phyloP scores from a whole-genome alignment of 768 basidiomycete genomes.

The Boletus pseudopeckii region DNA sequence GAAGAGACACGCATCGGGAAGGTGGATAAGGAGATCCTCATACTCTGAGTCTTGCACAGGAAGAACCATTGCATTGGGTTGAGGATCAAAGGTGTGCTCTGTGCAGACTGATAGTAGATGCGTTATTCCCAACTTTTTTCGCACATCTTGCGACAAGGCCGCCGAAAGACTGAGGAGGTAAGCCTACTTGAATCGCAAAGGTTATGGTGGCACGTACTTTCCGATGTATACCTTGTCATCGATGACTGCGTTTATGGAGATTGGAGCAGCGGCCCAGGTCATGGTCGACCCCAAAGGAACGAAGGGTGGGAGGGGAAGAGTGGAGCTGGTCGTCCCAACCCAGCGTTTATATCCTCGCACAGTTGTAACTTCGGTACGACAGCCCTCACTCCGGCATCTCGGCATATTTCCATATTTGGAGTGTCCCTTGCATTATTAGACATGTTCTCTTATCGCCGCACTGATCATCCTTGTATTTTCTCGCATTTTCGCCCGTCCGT shows the following conservation, averaged over 20 bases:
- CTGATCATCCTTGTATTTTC: background rate
- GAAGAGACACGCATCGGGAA: constrained; percentile 57
- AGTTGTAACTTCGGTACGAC: background rate
- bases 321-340: constrained; percentile 10
- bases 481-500: background rate
- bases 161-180: constrained; percentile 27
- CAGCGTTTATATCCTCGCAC: constrained; percentile 18
- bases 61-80: constrained; percentile 34
- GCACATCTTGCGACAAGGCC: constrained; percentile 31
- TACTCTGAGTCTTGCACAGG: constrained; percentile 45
- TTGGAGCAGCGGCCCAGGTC: constrained; percentile 29
- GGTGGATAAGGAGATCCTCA: constrained; percentile 60
- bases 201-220: constrained; percentile 27
- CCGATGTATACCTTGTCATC: constrained; percentile 34
- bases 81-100: constrained; percentile 44
- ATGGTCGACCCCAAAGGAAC: constrained; percentile 9
- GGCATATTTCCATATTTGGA: constrained; percentile 12
- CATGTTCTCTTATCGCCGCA: background rate
- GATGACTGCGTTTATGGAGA: constrained; percentile 27
- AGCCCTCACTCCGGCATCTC: constrained; percentile 17
- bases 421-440: background rate
- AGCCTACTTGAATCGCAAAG: background rate
- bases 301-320: constrained; percentile 1
- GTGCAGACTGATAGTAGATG: constrained; percentile 58
- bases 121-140: constrained; percentile 42